Evolutionary conservation across 2,329 filamentous ascomycete genomes (phyloP).

Genomic region (Talaromyces sp.): DNA sequence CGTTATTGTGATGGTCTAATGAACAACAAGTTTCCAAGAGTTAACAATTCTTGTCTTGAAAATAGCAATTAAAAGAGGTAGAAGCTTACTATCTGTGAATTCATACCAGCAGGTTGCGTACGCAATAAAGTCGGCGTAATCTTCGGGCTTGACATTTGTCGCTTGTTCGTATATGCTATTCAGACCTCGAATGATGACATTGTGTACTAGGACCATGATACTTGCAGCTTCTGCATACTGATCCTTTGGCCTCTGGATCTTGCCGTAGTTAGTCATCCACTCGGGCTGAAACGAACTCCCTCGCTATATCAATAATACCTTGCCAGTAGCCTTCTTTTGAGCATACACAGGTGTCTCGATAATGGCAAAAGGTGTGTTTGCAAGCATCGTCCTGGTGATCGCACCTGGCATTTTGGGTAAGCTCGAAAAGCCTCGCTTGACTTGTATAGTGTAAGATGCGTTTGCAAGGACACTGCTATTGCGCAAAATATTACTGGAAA

Average conservation of each 20-base stretch:
- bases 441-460: neutral
- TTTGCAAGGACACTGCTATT: neutral
- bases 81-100: neutral
- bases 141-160: neutral
- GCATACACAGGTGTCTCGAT: neutral
- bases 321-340: neutral
- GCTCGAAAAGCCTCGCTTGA: neutral
- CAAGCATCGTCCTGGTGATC: neutral
- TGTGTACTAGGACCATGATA: constrained; percentile 1
- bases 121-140: neutral
- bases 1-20: constrained; percentile 1
- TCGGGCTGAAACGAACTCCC: neutral
- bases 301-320: neutral
- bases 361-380: neutral
- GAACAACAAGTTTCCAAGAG: neutral
- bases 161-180: neutral
- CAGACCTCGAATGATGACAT: constrained; percentile 1
- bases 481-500: neutral
- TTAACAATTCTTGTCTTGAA: neutral
- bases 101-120: neutral
- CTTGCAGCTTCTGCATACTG: constrained; percentile 5
- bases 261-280: neutral
- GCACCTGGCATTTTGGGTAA: neutral
- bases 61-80: neutral
- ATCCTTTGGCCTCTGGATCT: neutral